These are phyloP conservation scores for Sclerotinia subarctica DNA, from an alignment of 2,329 filamentous ascomycete genomes.

Conservation along the genomic window DNA sequence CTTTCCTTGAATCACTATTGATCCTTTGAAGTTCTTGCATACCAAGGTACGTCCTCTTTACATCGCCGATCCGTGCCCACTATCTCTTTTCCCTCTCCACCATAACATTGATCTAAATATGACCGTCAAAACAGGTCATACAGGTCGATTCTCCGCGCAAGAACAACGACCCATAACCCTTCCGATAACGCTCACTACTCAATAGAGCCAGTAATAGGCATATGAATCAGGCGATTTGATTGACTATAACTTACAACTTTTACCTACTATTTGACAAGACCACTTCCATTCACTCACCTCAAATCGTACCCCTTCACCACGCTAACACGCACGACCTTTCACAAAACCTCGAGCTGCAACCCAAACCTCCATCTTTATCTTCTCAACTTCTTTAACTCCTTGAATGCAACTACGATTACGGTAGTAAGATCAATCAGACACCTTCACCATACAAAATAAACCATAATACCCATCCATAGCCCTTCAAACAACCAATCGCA, in stretches of 20 bases:
- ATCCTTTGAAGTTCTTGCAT: not conserved
- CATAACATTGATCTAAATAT: not conserved
- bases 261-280: not conserved
- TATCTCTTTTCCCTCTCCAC: not conserved
- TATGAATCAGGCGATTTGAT: not conserved
- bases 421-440: not conserved
- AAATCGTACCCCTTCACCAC: constrained; percentile 10
- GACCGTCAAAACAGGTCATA: not conserved
- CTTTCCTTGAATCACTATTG: not conserved
- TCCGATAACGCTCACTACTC: not conserved
- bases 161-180: not conserved
- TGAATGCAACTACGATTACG: not conserved
- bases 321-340: not conserved
- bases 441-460: too few relatives aligned
- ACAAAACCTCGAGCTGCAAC: not conserved
- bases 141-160: not conserved
- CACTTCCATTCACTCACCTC: constrained; percentile 2
- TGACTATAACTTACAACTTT: not conserved
- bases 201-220: not conserved
- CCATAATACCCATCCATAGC: not conserved
- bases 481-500: not conserved
- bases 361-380: not conserved
- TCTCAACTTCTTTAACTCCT: not conserved
- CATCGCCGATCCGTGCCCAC: not conserved
- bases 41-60: not conserved